Evolutionary conservation across 2,329 filamentous ascomycete genomes (phyloP), one percentile per base, ranked within the genome.

Genomic region (Xylariaceae sp.): DNA sequence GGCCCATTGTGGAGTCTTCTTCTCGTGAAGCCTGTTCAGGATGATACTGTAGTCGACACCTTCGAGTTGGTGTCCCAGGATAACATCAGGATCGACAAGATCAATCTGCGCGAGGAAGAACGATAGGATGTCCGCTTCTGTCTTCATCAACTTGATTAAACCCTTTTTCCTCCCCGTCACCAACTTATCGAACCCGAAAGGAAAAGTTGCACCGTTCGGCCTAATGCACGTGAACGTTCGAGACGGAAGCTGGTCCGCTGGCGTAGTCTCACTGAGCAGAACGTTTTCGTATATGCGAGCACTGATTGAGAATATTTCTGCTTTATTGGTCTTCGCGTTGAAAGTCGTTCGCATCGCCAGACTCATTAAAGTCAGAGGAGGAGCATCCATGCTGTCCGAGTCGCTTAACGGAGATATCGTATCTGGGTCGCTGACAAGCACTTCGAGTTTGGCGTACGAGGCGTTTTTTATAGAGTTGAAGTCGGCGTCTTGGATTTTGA

Each of bases 371-470:
- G 92, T 97, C 70, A 99, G 77, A 6, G 92, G 90, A 18, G 94
- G 94, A 1, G 87, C 84, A 54, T 97, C 91, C 41, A 92, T 73
- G 62, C 86, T 90, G 63, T 97, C 92, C 0, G 87, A 85, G 54
- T 96, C 91, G 63, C 81, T 87, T 55, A 94, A 73, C 2, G 86
- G 80, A 0, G 84, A 84, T 61, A 99, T 85, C 68, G 85, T 84
- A 68, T 88, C 86, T 1, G 94, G 93, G 63, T 92, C 88, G 41
- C 84, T 82, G 51, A 92, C 88, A 67, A 89, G 83, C 53, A 96
- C 86, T 74, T 99, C 94, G 9, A 99, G 84, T 75, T 97, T 97
- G 80, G 94, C 97, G 83, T 95, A 94, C 0, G 94, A 99, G 9
- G 92, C 89, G 68, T 97, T 97, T 74, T 91, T 93, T 66, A 97